phyloP scores from a whole-genome alignment of 2,329 filamentous ascomycete genomes.

The Mariannaea sp. region DNA sequence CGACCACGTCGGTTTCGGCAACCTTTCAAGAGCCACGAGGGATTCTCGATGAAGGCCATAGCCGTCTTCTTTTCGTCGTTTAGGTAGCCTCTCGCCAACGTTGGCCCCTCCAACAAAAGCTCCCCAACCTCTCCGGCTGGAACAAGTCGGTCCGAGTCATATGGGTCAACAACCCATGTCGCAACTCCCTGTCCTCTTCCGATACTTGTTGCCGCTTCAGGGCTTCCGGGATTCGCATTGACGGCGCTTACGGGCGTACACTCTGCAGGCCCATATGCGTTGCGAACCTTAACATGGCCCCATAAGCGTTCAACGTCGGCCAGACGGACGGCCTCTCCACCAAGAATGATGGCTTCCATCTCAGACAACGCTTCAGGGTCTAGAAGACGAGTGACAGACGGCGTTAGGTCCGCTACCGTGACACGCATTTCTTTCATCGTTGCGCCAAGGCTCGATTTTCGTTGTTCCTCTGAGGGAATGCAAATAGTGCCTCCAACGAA shows the following conservation, averaged over 20 bases:
- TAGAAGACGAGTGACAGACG: constrained; percentile 7
- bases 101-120: constrained; percentile 29
- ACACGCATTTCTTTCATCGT: neutral
- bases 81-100: constrained; percentile 27
- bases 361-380: neutral
- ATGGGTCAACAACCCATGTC: constrained; percentile 28
- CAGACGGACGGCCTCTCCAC: neutral
- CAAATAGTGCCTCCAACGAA: constrained; percentile 6
- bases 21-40: constrained; percentile 9
- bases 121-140: constrained; percentile 30
- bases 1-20: constrained; percentile 19
- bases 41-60: constrained; percentile 40
- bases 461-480: constrained; percentile 6
- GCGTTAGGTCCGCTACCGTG: constrained; percentile 4
- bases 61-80: constrained; percentile 23
- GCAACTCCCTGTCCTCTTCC: constrained; percentile 1
- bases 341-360: neutral
- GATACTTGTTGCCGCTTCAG: neutral
- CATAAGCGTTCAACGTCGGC: constrained; percentile 34
- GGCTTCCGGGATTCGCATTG: neutral
- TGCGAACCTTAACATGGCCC: constrained; percentile 33
- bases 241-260: constrained; percentile 7
- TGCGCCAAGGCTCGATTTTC: too few relatives aligned
- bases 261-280: constrained; percentile 9
- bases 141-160: constrained; percentile 23